Percentiles rank a stretch among this genome's conserved stretches.
Conservation (phyloP, 495 filamentous ascomycete genomes). For the Collariella sp. region DNA sequence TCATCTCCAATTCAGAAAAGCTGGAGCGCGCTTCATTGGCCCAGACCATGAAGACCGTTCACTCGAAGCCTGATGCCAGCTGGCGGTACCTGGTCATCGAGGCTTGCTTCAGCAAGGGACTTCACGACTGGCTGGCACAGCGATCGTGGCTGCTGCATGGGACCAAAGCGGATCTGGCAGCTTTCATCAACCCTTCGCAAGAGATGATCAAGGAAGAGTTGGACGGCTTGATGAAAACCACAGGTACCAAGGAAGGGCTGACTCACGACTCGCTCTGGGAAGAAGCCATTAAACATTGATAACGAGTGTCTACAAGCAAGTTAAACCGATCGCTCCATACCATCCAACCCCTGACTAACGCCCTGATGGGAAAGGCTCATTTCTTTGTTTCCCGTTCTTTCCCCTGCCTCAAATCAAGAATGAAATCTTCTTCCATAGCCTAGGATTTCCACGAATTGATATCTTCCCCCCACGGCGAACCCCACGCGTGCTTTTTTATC, state of each 20-base stretch:
- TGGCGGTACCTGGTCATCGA: neutral
- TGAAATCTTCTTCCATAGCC: neutral
- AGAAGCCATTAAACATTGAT: neutral
- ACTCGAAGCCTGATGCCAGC: neutral
- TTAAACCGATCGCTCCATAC: neutral
- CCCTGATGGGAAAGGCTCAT: neutral
- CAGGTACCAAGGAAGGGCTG: neutral
- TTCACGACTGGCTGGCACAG: neutral
- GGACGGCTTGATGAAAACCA: neutral
- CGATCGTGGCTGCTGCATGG: neutral
- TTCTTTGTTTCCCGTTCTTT: too few species aligned
- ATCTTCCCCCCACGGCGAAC: too few species aligned
- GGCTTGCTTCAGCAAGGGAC: neutral
- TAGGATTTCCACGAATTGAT: neutral
- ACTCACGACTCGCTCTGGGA: neutral
- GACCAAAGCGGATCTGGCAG: neutral
- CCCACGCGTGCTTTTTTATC: too few species aligned
- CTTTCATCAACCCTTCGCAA: neutral
- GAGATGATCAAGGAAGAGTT: neutral
- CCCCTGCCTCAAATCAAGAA: neutral
- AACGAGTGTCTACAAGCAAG: neutral
- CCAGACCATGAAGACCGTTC: neutral
- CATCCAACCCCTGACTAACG: neutral
- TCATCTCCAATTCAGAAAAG: neutral
- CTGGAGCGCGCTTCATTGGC: neutral